phyloP scores from a whole-genome alignment of 345 rosid genomes.

The Eucalyptus curtisii region DNA sequence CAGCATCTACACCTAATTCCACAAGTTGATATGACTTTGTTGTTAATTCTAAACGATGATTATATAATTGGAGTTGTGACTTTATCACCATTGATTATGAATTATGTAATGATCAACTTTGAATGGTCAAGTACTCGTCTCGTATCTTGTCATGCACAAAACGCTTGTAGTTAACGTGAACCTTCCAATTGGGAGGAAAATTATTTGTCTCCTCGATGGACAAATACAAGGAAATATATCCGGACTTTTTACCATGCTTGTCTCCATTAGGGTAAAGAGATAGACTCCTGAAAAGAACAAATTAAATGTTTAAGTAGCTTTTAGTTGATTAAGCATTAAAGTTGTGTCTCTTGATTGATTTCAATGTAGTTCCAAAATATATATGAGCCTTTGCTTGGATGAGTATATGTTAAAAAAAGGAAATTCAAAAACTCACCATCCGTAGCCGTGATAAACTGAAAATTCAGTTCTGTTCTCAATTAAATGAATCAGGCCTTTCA shows the following conservation, averaged over 20 bases:
- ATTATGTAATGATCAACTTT: background rate
- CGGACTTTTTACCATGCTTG: background rate
- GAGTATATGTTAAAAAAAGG: background rate
- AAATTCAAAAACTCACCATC: background rate
- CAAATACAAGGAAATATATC: background rate
- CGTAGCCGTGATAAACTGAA: too few species aligned
- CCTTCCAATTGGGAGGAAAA: background rate
- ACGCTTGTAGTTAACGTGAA: background rate
- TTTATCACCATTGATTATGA: background rate
- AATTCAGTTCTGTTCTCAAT: too few species aligned
- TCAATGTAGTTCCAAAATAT: too few species aligned
- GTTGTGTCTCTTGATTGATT: background rate
- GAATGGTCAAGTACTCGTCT: background rate
- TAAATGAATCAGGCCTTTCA: too few species aligned
- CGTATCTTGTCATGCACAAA: background rate
- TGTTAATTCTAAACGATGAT: background rate
- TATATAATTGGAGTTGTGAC: background rate
- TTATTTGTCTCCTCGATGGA: background rate
- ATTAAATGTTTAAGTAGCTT: background rate
- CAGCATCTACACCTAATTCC: background rate
- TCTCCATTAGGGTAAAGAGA: slow-evolving; percentile 1
- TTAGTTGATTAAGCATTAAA: background rate
- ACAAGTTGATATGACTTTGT: background rate
- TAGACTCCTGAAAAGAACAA: background rate
- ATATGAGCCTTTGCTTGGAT: too few species aligned